These are phyloP conservation scores for Fusarium dlaminii DNA, from an alignment of 2,329 filamentous ascomycete species.

Conservation along the genomic window DNA sequence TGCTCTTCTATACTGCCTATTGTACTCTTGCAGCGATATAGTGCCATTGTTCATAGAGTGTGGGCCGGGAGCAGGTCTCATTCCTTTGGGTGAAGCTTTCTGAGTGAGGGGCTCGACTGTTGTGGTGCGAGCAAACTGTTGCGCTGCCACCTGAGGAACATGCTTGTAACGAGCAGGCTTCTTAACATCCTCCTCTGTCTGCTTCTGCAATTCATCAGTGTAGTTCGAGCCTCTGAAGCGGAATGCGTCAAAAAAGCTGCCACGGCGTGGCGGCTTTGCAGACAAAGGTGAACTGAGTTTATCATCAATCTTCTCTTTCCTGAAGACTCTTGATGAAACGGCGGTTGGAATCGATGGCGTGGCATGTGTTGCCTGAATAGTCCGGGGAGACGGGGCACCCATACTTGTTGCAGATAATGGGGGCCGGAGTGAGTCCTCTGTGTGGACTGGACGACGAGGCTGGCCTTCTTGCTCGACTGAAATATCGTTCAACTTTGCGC, in stretches of 20 bases:
- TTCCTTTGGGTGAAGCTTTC: conserved; percentile 53
- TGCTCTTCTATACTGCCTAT: conserved; percentile 49
- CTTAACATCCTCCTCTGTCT: conserved; percentile 21
- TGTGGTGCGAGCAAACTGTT: conserved; percentile 64
- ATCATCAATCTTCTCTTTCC: conserved; percentile 15
- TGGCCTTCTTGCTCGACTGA: conserved; percentile 58
- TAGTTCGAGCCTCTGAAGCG: conserved; percentile 42
- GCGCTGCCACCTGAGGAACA: conserved; percentile 63
- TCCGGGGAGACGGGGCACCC: conserved; percentile 16
- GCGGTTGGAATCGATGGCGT: not conserved
- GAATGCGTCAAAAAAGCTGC: conserved; percentile 37
- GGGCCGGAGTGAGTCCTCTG: conserved; percentile 41
- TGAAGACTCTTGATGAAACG: conserved; percentile 10
- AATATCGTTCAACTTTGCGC: conserved; percentile 61
- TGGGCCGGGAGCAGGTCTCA: conserved; percentile 43
- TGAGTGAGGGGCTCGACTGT: conserved; percentile 52
- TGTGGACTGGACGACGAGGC: conserved; percentile 35
- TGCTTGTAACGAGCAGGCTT: conserved; percentile 54
- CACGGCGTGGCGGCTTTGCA: conserved; percentile 22
- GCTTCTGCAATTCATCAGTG: conserved; percentile 27
- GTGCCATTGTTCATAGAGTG: conserved; percentile 36
- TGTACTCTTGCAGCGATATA: conserved; percentile 48
- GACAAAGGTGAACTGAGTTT: conserved; percentile 1
- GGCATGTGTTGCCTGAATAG: not conserved
- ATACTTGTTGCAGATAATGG: conserved; percentile 17